Percentiles rank a stretch among this genome's conserved stretches.
These are phyloP conservation scores for Smallanthus sonchifolius DNA, from an alignment of 129 eudicot species.

Conservation along the genomic window DNA sequence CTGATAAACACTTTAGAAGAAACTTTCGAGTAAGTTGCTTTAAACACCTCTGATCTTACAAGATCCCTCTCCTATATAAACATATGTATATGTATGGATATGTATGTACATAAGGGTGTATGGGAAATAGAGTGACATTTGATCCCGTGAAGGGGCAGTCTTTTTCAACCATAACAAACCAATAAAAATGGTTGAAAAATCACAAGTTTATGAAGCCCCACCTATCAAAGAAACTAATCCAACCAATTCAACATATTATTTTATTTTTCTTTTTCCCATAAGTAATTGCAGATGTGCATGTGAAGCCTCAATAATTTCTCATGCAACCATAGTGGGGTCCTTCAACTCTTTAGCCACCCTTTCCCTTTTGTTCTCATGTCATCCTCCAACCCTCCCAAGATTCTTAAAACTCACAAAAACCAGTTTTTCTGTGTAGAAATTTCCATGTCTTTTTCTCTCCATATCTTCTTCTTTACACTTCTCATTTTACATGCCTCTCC, in stretches of 20 bases:
- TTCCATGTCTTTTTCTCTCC: slow-evolving; percentile 17
- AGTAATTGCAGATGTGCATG: slow-evolving; percentile 48
- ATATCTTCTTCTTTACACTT: slow-evolving; percentile 26
- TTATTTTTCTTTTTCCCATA: slow-evolving; percentile 4
- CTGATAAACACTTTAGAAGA: no score
- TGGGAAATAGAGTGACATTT: slow-evolving; percentile 5
- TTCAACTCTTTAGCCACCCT: slow-evolving; percentile 52
- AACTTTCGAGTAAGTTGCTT: no score
- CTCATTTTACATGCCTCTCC: slow-evolving; percentile 18
- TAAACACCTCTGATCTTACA: no score
- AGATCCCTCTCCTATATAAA: no score
- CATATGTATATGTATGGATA: background rate
- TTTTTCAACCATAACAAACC: slow-evolving; percentile 26
- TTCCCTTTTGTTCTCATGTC: slow-evolving; percentile 81
- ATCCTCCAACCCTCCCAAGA: slow-evolving; percentile 60
- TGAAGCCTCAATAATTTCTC: slow-evolving; percentile 94
- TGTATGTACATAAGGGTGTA: background rate
- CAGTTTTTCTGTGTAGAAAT: background rate
- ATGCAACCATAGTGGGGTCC: slow-evolving; percentile 78
- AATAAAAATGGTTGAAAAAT: slow-evolving; percentile 34
- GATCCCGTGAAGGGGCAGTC: slow-evolving; percentile 41
- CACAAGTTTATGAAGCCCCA: slow-evolving; percentile 31
- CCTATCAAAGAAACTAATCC: slow-evolving; percentile 14
- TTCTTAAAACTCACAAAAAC: slow-evolving; percentile 27
- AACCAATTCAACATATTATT: slow-evolving; percentile 18